Base-by-base conservation (phyloP, 371 early-diverging fungal genomes). In the Circinella minor region DNA sequence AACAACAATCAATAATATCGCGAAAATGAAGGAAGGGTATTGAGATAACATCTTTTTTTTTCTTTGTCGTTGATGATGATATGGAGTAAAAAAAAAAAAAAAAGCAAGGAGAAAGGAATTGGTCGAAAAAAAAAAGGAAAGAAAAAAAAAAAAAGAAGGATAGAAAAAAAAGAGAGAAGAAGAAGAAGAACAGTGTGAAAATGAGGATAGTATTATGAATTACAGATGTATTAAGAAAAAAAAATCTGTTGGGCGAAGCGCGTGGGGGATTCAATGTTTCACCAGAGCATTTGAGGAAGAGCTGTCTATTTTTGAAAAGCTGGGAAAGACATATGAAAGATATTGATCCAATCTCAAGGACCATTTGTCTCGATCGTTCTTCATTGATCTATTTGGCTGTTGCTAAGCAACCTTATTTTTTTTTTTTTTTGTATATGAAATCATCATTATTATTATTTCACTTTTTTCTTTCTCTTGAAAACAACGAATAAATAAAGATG, bases 291-390 rank as follows among this genome's bases (percentile, higher is more conserved):
- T 34, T 57, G 27, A 57, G 54, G 11, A 51, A 51, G 17, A 17
- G 49, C 63, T 48, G 48, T 20, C 48, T 63, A 48, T 61, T 63
- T 13, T 63, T 37, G 62, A 46, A 61, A 61, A 63, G 48, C 63
- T 63, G 63, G 63, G 63, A 48, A 63, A 63, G 18, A 9, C 63
- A 63, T 63, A 63, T 63, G 63, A 48, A 4, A 51, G 51, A 15
- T 51, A n/a, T 27, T 27, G 27, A 27, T 27, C 27, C 0, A 27
- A 27, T 27, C 27, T 27, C 27, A 27, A 27, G 27, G 27, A 27
- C 27, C 27, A 27, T 27, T 27, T 43, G 43, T 43, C 43, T 43
- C 43, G 43, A 43, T 43, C 43, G 43, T 27, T 27, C 27, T 27
- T 27, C 27, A 27, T 27, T 27, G 27, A 27, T 27, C 27, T 27